Percentiles rank a stretch among this genome's conserved stretches.
Conservation (phyloP, 352 stramenopile genomes). For the Phytophthora foliorum region DNA sequence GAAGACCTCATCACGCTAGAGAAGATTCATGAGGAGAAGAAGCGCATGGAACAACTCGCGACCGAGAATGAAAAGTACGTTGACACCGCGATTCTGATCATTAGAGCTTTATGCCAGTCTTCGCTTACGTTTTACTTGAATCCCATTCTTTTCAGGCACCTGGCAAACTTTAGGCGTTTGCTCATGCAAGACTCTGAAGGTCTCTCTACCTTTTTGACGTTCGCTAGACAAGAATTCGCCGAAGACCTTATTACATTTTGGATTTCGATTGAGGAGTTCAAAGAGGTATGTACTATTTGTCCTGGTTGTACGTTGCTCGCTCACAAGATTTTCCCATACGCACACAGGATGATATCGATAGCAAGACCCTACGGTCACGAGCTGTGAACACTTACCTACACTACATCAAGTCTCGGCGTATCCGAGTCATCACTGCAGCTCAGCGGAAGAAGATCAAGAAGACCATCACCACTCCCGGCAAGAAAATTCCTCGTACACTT, state of each 20-base stretch:
- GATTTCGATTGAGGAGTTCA: conserved; percentile 68
- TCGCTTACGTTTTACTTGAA: background rate
- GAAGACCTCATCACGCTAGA: conserved; percentile 45
- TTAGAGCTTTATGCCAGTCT: background rate
- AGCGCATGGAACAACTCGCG: conserved; percentile 26
- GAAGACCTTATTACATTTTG: conserved; percentile 70
- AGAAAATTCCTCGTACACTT: conserved; percentile 49
- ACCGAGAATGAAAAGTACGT: conserved; percentile 46
- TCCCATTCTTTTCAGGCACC: conserved; percentile 31
- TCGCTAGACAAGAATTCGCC: conserved; percentile 59
- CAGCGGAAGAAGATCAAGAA: conserved; percentile 81
- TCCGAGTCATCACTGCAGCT: conserved; percentile 71
- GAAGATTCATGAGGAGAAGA: conserved; percentile 29
- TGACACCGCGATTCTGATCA: background rate
- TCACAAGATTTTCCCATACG: background rate
- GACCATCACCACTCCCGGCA: conserved; percentile 64
- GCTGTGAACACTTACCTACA: conserved; percentile 63
- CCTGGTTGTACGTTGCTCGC: background rate
- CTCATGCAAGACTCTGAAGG: conserved; percentile 48
- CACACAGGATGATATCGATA: conserved; percentile 31
- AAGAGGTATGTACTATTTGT: conserved; percentile 38
- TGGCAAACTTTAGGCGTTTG: conserved; percentile 45
- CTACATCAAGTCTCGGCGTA: conserved; percentile 68
- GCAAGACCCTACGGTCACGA: conserved; percentile 51
- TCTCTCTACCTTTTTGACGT: conserved; percentile 49